Percentiles rank a stretch among this genome's conserved stretches.
phyloP scores from a whole-genome alignment of 768 basidiomycete genomes.

The Rhizopogon roseolus region DNA sequence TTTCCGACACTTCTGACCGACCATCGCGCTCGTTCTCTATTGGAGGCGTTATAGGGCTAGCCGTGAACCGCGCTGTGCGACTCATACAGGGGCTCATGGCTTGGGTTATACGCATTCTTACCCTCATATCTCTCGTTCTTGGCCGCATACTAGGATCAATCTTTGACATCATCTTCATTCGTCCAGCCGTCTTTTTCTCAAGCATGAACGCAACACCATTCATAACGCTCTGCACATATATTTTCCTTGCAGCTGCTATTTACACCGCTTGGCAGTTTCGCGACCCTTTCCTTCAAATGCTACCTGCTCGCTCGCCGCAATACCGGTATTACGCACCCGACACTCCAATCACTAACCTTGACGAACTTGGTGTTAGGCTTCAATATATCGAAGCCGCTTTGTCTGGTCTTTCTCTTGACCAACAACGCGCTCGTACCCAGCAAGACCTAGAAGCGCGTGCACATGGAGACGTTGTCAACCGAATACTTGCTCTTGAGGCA shows the following conservation, averaged over 20 bases:
- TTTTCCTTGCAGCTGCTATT: slow-evolving; percentile 37
- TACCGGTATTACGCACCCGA: slow-evolving; percentile 50
- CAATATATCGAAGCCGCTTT: slow-evolving; percentile 60
- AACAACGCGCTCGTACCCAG: slow-evolving; percentile 44
- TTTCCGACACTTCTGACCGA: slow-evolving; percentile 17
- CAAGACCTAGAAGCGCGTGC: slow-evolving; percentile 49
- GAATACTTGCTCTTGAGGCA: slow-evolving; percentile 54
- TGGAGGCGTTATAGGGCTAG: slow-evolving; percentile 39
- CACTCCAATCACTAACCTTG: slow-evolving; percentile 55
- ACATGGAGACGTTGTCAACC: slow-evolving; percentile 47
- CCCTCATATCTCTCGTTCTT: slow-evolving; percentile 34
- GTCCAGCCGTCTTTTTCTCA: slow-evolving; percentile 40
- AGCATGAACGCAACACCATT: slow-evolving; percentile 29
- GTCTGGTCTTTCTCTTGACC: slow-evolving; percentile 52
- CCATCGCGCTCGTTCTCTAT: slow-evolving; percentile 33
- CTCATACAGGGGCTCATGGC: slow-evolving; percentile 24
- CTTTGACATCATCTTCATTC: slow-evolving; percentile 42
- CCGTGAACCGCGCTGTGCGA: slow-evolving; percentile 32
- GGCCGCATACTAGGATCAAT: slow-evolving; percentile 47
- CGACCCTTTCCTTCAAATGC: slow-evolving; percentile 26
- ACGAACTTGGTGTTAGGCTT: slow-evolving; percentile 60
- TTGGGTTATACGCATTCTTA: slow-evolving; percentile 23
- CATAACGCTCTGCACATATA: slow-evolving; percentile 33
- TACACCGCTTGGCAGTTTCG: slow-evolving; percentile 42
- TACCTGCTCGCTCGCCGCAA: slow-evolving; percentile 28